phyloP scores from a whole-genome alignment of 768 basidiomycete genomes.

The Lanmaoa rubissima region DNA sequence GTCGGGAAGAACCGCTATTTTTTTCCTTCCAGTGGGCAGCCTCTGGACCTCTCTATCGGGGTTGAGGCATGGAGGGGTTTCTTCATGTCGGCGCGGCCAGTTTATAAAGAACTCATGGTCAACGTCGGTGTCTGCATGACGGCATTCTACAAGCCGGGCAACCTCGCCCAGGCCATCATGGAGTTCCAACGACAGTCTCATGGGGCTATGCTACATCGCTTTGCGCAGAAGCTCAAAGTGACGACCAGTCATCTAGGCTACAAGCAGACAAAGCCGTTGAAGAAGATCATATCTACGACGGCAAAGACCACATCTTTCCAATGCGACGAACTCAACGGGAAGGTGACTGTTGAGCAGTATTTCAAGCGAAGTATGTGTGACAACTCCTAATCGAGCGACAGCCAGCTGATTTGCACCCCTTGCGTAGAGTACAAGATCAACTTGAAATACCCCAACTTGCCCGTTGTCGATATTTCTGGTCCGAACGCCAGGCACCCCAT shows the following conservation, averaged over 20 bases:
- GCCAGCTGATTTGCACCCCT: slow-evolving; percentile 4
- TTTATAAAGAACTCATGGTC: slow-evolving; percentile 48
- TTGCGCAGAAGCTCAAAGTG: slow-evolving; percentile 57
- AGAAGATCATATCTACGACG: slow-evolving; percentile 36
- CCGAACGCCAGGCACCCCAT: slow-evolving; percentile 27
- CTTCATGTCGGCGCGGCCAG: slow-evolving; percentile 50
- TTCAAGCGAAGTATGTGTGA: slow-evolving; percentile 55
- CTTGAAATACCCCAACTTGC: slow-evolving; percentile 49
- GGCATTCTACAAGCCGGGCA: slow-evolving; percentile 57
- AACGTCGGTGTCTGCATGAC: slow-evolving; percentile 56
- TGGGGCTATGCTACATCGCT: slow-evolving; percentile 44
- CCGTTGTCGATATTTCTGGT: slow-evolving; percentile 54
- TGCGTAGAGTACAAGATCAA: slow-evolving; percentile 55
- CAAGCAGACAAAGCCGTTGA: slow-evolving; percentile 47
- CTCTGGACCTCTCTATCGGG: slow-evolving; percentile 34
- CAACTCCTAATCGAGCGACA: background rate
- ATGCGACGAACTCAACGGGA: slow-evolving; percentile 52
- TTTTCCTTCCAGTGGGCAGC: slow-evolving; percentile 35
- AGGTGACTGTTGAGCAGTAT: slow-evolving; percentile 59
- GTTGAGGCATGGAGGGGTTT: slow-evolving; percentile 48
- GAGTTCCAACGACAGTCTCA: slow-evolving; percentile 44
- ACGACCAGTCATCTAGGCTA: slow-evolving; percentile 56
- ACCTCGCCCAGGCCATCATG: slow-evolving; percentile 56
- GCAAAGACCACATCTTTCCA: slow-evolving; percentile 52
- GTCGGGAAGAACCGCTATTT: slow-evolving; percentile 53